These are phyloP conservation scores for Phenoliferia sp. DNA, from an alignment of 1,284 basidiomycete genomes.

Conservation along the genomic window DNA sequence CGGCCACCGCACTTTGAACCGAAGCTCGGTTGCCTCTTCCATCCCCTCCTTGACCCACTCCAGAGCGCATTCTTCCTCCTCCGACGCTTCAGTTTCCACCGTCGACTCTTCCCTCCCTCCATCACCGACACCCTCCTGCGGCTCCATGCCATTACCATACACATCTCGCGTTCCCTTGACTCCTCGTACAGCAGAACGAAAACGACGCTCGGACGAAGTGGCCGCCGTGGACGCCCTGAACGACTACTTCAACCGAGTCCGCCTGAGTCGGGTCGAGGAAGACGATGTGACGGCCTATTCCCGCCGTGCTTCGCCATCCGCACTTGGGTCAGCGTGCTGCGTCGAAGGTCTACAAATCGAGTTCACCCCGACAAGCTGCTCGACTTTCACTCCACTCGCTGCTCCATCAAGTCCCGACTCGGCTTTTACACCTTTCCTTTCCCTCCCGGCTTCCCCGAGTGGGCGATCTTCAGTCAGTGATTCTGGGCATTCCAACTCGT, in stretches of 20 bases:
- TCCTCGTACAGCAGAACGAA: slow-evolving; percentile 14
- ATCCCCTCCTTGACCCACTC: slow-evolving; percentile 17
- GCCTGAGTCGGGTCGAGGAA: slow-evolving; percentile 25
- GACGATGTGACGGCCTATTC: neutral
- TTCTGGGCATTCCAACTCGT: neutral
- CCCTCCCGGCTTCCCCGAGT: neutral
- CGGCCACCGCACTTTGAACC: slow-evolving; percentile 9
- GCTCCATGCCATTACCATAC: neutral
- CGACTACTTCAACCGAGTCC: slow-evolving; percentile 20
- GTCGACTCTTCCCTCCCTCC: slow-evolving; percentile 22
- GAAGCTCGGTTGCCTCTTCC: slow-evolving; percentile 17
- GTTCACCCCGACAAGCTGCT: slow-evolving; percentile 21
- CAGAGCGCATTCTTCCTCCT: slow-evolving; percentile 24
- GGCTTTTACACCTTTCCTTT: neutral
- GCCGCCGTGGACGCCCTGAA: slow-evolving; percentile 24
- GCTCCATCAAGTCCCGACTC: neutral
- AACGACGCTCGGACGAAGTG: slow-evolving; percentile 14
- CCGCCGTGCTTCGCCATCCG: neutral
- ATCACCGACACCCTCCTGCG: slow-evolving; percentile 11
- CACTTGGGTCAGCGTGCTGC: neutral
- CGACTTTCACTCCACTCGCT: slow-evolving; percentile 20
- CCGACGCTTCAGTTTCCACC: slow-evolving; percentile 20
- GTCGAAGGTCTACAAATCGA: slow-evolving; percentile 17
- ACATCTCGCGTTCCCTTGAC: slow-evolving; percentile 17
- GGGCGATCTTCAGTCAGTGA: neutral